Conservation (phyloP, 2,329 filamentous ascomycete genomes). For the Pyrenophora graminea region DNA sequence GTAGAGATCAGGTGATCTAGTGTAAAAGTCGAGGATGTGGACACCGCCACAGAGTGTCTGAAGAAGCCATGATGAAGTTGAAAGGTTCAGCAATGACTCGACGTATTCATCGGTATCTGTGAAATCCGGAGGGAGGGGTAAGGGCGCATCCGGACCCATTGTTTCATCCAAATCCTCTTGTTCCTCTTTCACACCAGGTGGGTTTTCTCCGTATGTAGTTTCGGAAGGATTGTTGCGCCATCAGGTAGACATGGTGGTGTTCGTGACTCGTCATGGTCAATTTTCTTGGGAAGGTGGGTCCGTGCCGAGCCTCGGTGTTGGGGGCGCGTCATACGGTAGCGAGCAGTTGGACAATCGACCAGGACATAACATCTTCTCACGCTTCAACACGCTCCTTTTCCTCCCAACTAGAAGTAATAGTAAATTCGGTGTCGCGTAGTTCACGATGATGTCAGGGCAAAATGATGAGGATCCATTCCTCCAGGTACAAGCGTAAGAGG, state of each 20-base stretch:
- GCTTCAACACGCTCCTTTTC: constrained; percentile 8
- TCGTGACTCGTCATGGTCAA: constrained; percentile 16
- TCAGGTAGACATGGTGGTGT: constrained; percentile 15
- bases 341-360: constrained; percentile 11
- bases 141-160: constrained; percentile 56
- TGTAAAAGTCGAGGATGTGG: constrained; percentile 96
- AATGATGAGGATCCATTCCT: constrained; percentile 55
- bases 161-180: constrained; percentile 19
- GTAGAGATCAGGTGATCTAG: constrained; percentile 80
- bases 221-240: constrained; percentile 4
- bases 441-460: constrained; percentile 45
- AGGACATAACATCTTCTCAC: neutral
- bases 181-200: constrained; percentile 2
- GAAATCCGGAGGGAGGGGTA: constrained; percentile 76
- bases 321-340: constrained; percentile 13
- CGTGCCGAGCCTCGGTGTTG: constrained; percentile 13
- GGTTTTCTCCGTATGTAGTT: neutral
- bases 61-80: constrained; percentile 73
- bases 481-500: constrained; percentile 53
- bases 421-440: constrained; percentile 9
- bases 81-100: constrained; percentile 75
- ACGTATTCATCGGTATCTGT: constrained; percentile 75
- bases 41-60: constrained; percentile 94
- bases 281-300: constrained; percentile 24
- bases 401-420: neutral